Percentiles rank a stretch among this genome's conserved stretches.
phyloP scores from a whole-genome alignment of 139 green algal genomes.

The Chlamydomonas incerta region DNA sequence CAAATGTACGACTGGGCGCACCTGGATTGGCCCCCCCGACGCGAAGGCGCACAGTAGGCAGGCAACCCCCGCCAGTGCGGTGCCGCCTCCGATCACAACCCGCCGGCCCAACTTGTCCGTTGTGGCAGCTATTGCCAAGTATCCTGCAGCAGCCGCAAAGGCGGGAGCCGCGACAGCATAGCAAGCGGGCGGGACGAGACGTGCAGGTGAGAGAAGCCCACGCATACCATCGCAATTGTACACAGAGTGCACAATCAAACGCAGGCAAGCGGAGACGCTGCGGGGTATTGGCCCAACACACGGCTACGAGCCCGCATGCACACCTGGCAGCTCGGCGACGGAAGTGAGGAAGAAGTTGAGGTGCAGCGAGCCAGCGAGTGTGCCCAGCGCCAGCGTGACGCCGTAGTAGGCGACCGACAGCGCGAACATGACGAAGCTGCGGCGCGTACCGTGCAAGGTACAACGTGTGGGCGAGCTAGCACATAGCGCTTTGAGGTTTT shows the following conservation, averaged over 20 bases:
- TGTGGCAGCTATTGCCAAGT: slow-evolving; percentile 22
- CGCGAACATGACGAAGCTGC: slow-evolving; percentile 8
- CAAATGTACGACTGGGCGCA: no score
- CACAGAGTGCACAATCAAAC: no score
- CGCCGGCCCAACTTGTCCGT: slow-evolving; percentile 25
- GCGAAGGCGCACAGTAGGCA: slow-evolving; percentile 5
- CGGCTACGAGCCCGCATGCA: no score
- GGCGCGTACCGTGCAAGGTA: no score
- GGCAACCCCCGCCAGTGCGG: slow-evolving; percentile 23
- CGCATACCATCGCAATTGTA: no score
- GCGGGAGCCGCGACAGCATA: no score
- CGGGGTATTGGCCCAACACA: no score
- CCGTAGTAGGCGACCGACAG: slow-evolving; percentile 25
- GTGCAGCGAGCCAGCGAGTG: slow-evolving; percentile 25
- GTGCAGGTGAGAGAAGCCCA: no score
- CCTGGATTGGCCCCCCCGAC: not conserved
- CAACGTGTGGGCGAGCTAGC: no score
- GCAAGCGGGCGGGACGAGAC: no score
- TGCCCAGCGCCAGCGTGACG: slow-evolving; percentile 35
- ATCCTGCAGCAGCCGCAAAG: slow-evolving; percentile 15
- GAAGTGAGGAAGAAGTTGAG: slow-evolving; percentile 33
- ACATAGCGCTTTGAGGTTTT: no score
- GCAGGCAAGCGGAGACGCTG: no score
- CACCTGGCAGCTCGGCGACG: slow-evolving; percentile 8
- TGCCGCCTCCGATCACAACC: slow-evolving; percentile 15